Evolutionary conservation across 2,329 filamentous ascomycete genomes (phyloP), one percentile per base, ranked within the genome.

Genomic region (Pseudogymnoascus sp.): DNA sequence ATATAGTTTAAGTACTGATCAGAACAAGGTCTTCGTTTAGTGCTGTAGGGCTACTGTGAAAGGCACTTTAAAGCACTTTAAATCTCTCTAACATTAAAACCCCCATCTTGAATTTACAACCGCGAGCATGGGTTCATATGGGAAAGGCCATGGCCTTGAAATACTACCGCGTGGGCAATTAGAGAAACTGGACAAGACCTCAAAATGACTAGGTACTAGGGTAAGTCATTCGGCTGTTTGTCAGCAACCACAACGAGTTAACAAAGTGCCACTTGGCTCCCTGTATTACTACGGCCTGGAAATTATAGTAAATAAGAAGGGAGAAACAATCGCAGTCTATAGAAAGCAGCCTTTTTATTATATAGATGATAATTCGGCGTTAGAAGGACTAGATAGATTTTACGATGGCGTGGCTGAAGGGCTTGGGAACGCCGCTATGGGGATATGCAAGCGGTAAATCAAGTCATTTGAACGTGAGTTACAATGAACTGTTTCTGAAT

Each of bases 251-350:
- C 34, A 11, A 12, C 34, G 4, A 11, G 34, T 7, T 38, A 16
- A 38, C 37, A 6, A 38, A 42, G n/a, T 18, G 38, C 38, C 8
- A 18, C n/a, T 18, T 18, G 74, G 81, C 0, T 73, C 71, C 0
- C 79, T 81, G 0, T 81, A 84, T 65, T 84, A 82, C 36, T 84
- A 84, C 71, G 85, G 85, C 64, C 78, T 78, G 1, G 74, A 77
- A 0, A 78, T 88, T 1, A 75, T 85, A 0, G 78, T 88, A 3
- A 83, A 82, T 62, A 71, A 68, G 0, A 82, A 87, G 0, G 86
- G 86, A 0, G 83, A 88, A n/a, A 82, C 79, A 0, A 75, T 85
- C 0, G 84, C 76, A 0, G 84, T 88, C 66, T 88, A 88, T 65
- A 73, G 85, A 8, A 89, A 89, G 65, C 77, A 77, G 0, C 81